Conservation (phyloP, 257 asterid genomes). For the Handroanthus guayacan region DNA sequence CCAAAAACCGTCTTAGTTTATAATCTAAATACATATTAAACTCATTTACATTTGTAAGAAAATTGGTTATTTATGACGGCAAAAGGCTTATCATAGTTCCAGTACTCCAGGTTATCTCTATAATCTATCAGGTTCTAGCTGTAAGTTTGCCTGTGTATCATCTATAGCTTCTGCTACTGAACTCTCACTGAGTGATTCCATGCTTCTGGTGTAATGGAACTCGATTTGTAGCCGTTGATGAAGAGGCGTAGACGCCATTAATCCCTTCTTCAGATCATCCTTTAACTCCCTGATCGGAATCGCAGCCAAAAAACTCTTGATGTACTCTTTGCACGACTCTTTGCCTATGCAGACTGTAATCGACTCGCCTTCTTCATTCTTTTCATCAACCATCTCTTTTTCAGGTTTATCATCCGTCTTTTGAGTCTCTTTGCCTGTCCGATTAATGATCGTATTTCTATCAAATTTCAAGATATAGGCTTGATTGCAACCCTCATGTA, state of each 20-base stretch:
- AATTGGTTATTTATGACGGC: constrained; percentile 29
- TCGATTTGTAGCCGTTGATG: constrained; percentile 77
- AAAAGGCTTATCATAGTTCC: neutral
- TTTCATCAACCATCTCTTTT: constrained; percentile 28
- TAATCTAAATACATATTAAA: neutral
- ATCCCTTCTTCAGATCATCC: constrained; percentile 64
- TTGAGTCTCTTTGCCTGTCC: constrained; percentile 37
- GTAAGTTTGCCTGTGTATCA: constrained; percentile 23
- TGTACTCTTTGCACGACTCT: constrained; percentile 73
- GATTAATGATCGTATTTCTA: constrained; percentile 55
- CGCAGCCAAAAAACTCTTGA: constrained; percentile 73
- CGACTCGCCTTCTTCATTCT: constrained; percentile 39
- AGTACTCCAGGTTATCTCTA: constrained; percentile 5
- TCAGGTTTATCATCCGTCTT: constrained; percentile 42
- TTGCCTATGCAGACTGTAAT: constrained; percentile 50
- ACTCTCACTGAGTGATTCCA: constrained; percentile 25
- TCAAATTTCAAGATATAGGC: constrained; percentile 84
- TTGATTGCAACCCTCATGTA: constrained; percentile 82
- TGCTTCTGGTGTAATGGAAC: constrained; percentile 56
- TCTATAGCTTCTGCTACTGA: constrained; percentile 33
- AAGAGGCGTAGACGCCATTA: constrained; percentile 59
- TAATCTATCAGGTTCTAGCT: constrained; percentile 33
- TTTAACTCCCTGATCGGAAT: constrained; percentile 69
- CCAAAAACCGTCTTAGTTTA: too few relatives aligned
- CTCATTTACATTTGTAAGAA: constrained; percentile 39